phyloP scores from a whole-genome alignment of 2,329 filamentous ascomycete genomes.

The Claviceps fusiformis region DNA sequence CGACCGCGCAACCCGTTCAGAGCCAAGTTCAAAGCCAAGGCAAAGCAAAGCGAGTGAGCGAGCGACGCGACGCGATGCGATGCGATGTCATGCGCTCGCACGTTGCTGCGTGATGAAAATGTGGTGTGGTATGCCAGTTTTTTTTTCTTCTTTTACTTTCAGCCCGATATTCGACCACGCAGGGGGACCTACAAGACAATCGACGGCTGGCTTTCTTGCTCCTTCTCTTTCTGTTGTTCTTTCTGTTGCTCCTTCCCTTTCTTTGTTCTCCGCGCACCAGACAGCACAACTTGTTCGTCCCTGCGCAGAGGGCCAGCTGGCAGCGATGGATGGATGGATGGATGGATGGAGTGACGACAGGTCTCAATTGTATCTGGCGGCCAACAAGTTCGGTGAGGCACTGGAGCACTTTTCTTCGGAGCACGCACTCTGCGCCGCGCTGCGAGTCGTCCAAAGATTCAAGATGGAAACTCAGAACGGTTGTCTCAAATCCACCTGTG shows the following conservation, averaged over 20 bases:
- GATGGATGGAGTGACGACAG: too few species aligned
- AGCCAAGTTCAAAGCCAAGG: background rate
- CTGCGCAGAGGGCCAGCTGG: background rate
- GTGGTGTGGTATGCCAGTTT: background rate
- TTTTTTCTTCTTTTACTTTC: background rate
- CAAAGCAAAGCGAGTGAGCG: background rate
- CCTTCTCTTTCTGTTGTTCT: background rate
- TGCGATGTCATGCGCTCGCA: background rate
- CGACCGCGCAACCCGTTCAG: background rate
- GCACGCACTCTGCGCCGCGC: background rate
- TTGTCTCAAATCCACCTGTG: conserved; percentile 1
- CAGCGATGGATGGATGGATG: too few species aligned
- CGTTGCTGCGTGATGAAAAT: background rate
- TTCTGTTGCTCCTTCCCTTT: background rate
- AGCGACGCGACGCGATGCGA: background rate
- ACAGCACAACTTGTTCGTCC: background rate
- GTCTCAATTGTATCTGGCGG: background rate
- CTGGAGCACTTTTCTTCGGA: too few species aligned
- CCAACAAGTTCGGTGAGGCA: background rate
- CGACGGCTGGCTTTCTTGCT: background rate
- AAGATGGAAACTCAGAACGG: background rate
- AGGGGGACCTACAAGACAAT: background rate
- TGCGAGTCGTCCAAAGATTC: conserved; percentile 1
- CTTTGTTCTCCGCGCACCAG: background rate
- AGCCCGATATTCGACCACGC: background rate